Evolutionary conservation across 2,329 filamentous ascomycete genomes (phyloP).

Genomic region (Aspergillus ochraceus): DNA sequence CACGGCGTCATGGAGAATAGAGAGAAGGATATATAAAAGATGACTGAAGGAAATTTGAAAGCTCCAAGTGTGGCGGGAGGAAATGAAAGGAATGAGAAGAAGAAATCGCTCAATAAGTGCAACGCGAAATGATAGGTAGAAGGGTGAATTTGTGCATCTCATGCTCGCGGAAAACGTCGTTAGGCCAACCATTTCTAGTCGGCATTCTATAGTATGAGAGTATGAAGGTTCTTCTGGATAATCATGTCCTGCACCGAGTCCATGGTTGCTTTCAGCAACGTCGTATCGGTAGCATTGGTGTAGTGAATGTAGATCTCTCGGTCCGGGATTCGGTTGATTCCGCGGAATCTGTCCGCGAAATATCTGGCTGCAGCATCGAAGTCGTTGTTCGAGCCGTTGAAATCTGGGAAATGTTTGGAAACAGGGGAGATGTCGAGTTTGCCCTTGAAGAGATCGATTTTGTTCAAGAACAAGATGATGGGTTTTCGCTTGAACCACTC

Average conservation of each 20-base stretch:
- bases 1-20: slow-evolving; percentile 21
- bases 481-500: slow-evolving; percentile 83
- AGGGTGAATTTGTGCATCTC: slow-evolving; percentile 20
- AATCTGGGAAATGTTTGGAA: slow-evolving; percentile 75
- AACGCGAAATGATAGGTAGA: slow-evolving; percentile 23
- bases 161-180: slow-evolving; percentile 19
- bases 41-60: not conserved
- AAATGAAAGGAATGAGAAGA: slow-evolving; percentile 8
- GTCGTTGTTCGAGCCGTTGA: slow-evolving; percentile 69
- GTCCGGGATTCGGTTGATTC: slow-evolving; percentile 65
- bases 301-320: slow-evolving; percentile 61
- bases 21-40: not conserved
- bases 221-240: slow-evolving; percentile 79
- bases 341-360: slow-evolving; percentile 78
- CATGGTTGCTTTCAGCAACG: slow-evolving; percentile 83
- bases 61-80: not conserved
- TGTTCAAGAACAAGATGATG: slow-evolving; percentile 82
- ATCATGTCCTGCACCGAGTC: slow-evolving; percentile 84
- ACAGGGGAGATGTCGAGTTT: slow-evolving; percentile 72
- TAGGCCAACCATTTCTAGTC: slow-evolving; percentile 11
- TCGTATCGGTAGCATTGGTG: slow-evolving; percentile 65
- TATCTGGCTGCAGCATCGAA: slow-evolving; percentile 76
- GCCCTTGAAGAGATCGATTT: slow-evolving; percentile 81
- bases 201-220: slow-evolving; percentile 63
- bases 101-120: slow-evolving; percentile 27